phyloP scores from a whole-genome alignment of 169 alveolate species.

The Cyclospora cayetanensis region DNA sequence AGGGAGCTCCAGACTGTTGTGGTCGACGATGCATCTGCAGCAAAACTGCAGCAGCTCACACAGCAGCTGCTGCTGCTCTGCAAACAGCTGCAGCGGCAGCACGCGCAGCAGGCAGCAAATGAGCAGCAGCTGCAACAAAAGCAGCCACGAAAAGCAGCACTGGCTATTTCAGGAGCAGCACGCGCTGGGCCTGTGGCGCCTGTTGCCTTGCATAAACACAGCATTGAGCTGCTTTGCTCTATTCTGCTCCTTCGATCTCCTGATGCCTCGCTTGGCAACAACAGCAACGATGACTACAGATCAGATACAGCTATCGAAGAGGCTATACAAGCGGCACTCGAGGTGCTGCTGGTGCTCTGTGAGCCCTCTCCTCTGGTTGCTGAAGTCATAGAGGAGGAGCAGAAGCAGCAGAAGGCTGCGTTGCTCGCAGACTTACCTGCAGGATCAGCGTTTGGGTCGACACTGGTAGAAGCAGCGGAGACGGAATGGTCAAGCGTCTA shows the following conservation, averaged over 20 bases:
- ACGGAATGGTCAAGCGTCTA: slow-evolving; percentile 19
- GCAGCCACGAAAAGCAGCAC: background rate
- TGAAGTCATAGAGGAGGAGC: background rate
- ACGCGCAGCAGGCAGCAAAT: background rate
- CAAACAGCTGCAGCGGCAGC: slow-evolving; percentile 43
- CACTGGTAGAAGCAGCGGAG: background rate
- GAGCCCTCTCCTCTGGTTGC: background rate
- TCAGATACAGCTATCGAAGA: background rate
- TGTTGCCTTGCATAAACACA: background rate
- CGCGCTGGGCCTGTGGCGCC: background rate
- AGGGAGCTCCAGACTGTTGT: background rate
- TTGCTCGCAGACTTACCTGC: background rate
- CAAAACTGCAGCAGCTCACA: slow-evolving; percentile 3
- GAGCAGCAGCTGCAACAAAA: slow-evolving; percentile 37
- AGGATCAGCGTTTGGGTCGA: background rate
- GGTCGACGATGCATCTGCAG: slow-evolving; percentile 16
- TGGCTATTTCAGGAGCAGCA: slow-evolving; percentile 17
- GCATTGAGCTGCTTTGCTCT: slow-evolving; percentile 25
- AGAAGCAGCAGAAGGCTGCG: slow-evolving; percentile 17
- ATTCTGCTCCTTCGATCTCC: slow-evolving; percentile 33
- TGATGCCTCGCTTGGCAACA: background rate
- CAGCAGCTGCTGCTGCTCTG: slow-evolving; percentile 49
- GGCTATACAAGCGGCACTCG: slow-evolving; percentile 13
- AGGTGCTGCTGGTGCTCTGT: slow-evolving; percentile 44
- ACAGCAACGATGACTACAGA: slow-evolving; percentile 5